Base-by-base conservation (phyloP, 148 eudicot species). In the Beta vulgaris region DNA sequence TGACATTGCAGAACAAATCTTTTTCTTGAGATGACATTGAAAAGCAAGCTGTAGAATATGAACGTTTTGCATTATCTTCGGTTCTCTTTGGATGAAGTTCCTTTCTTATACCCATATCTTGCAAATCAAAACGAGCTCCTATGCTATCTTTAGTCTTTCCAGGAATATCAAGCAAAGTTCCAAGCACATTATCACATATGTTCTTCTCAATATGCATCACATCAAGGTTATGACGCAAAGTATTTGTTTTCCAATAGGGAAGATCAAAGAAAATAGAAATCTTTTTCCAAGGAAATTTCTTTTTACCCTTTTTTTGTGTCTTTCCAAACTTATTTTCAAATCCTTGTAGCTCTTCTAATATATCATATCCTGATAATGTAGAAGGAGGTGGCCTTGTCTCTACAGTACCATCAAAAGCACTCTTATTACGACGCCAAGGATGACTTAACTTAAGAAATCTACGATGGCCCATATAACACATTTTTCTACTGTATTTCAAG, bases 191-290 rank as follows among this genome's bases (percentile, higher is more conserved):
- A 37, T 69, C 79, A 58, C 60, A 69, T 29, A 61, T 71, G 11
- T 77, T 77, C 39, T 77, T 77, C 51, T 71, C 80, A 34, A 77
- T 71, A 48, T 77, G 76, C 80, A 77, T 77, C 2, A 71, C 80
- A 44, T 77, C 80, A 34, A 49, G 68, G 29, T 70, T 77, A 18
- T 77, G 74, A 25, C 46, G 74, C 51, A 77, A 58, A 13, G 10
- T 5, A 9, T 69, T 34, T 15, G 6, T 14, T 29, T 62, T 11
- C 76, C 71, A 77, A 48, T 77, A 71, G 10, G 68, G 76, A 48
- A 77, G 72, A 29, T 69, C 23, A 55, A 71, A 77, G 55, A 73
- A 71, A 23, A 71, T 61, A 12, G 68, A 32, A 32, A 2, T 61
- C 70, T 77, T 61, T 14, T 39, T 43, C 57, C 64, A 78, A 7